Evolutionary conservation across 306 rosid species (phyloP), one percentile per base, ranked within the genome.

Genomic region (Lithocarpus polystachyus): DNA sequence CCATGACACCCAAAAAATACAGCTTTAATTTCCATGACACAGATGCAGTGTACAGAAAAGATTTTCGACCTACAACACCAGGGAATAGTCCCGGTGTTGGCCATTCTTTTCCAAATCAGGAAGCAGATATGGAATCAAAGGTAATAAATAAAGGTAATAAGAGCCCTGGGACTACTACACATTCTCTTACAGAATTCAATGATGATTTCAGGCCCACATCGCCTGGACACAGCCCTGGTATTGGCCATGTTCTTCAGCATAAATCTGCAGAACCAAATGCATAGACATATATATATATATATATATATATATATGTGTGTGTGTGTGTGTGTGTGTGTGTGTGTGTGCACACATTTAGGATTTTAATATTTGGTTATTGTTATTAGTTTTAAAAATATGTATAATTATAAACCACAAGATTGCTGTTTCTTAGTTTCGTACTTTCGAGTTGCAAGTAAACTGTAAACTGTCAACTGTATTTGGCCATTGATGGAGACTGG

Each of bases 11-110:
- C 10, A 23, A 17, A 2, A 23, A 17, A 2, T n/a, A 5, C 71
- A 68, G 6, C 78, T 45, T 55, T 69, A 1, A 33, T 31, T 73
- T 55, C 13, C 48, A 3, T 9, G 35, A 52, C 12, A 45, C 69
- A 60, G 64, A 28, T 18, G 60, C 5, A 17, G 45, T 17, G 6
- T 57, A 53, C 28, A 68, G 37, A 33, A 73, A 61, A 3, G 83
- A 79, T 64, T 85, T 87, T 31, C 82, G 91, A 51, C 91, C 95
- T 2, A 87, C 90, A 56, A 61, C 82, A 56, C 92, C 90, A n/a
- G 92, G 93, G 11, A 78, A 29, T 62, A 70, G 75, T 71, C 83
- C 78, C 19, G 80, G 77, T 6, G 77, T 56, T 11, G 83, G 86
- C 40, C 74, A 79, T 60, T 57, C 56, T 23, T 29, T 64, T 24